Evolutionary conservation across 1,284 basidiomycete genomes (phyloP), one percentile per base, ranked within the genome.

Genomic region (Tranzscheliella williamsii): DNA sequence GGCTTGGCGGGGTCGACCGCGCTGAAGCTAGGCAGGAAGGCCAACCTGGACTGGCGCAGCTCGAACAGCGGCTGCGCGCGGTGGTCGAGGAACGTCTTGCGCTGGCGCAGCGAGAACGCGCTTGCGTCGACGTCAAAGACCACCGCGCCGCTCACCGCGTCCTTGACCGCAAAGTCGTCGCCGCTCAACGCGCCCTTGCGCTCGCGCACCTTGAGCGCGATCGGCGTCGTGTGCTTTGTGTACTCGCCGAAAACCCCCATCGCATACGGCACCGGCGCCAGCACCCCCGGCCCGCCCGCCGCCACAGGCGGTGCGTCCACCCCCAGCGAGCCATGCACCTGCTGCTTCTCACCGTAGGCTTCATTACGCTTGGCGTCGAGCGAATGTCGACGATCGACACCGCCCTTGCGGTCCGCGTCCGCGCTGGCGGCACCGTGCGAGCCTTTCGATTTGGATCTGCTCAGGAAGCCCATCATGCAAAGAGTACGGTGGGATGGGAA

Each of bases 131-230:
- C 47, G 7, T 55, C 16, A 27, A 69, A 67, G 20, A 60, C 24
- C 8, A 22, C 24, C 7, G 36, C 24, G n/a, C 27, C 20, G 4
- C 42, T 52, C 12, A 58, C 34, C 18, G 54, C 64, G 21, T 67
- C 67, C 32, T 69, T 69, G 41, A 69, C 33, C 6, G 24, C 24
- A 33, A 67, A 67, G 30, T 67, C 61, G 45, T 67, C 67, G 21
- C 47, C 54, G 7, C 29, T 4, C 22, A 50, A 46, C 11, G 50
- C 38, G 4, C 22, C 15, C 24, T 57, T 57, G 27, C 38, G 43
- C 26, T 67, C 56, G 3, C 61, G 40, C n/a, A 68, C 30, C 35
- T 53, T 46, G 9, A 68, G 38, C 4, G 53, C 55, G 36, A 68
- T 52, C 18, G 52, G 46, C 6, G 53, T 41, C 5, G 24, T 16